Percentiles rank a stretch among this genome's conserved stretches.
Conservation (phyloP, 2,329 filamentous ascomycete species). For the Raffaelea albimanens region DNA sequence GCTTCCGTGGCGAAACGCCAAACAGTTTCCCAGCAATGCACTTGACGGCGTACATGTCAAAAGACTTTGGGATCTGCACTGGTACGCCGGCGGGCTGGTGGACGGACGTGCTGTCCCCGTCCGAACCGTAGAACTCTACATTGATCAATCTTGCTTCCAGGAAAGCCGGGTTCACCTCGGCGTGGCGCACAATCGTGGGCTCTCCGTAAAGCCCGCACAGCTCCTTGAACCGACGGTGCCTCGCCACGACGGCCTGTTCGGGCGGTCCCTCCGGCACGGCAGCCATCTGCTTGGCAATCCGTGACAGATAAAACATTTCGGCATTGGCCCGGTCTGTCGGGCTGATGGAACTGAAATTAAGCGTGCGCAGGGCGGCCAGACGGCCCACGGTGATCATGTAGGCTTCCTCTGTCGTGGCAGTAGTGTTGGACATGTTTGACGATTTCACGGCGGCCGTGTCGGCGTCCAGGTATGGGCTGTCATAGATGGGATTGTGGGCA, state of each 20-base stretch:
- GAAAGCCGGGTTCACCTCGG: conserved; percentile 63
- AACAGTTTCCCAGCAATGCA: conserved; percentile 69
- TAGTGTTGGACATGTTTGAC: conserved; percentile 2
- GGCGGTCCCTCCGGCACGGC: conserved; percentile 42
- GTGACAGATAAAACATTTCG: conserved; percentile 85
- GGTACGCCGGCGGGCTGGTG: conserved; percentile 15
- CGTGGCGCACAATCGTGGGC: conserved; percentile 50
- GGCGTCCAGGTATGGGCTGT: conserved; percentile 27
- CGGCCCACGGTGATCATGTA: conserved; percentile 84
- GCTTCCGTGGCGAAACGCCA: conserved; percentile 48
- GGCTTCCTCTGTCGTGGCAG: conserved; percentile 56
- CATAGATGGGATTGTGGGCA: conserved; percentile 77
- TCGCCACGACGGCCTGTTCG: conserved; percentile 43
- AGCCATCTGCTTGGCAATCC: conserved; percentile 68
- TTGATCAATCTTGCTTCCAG: conserved; percentile 68
- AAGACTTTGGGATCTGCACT: conserved; percentile 59
- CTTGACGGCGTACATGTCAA: conserved; percentile 74
- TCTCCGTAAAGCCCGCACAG: conserved; percentile 70
- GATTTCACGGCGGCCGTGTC: background rate
- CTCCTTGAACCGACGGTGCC: conserved; percentile 63
- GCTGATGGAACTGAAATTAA: conserved; percentile 69
- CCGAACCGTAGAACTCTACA: conserved; percentile 39
- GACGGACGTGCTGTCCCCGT: too few species aligned
- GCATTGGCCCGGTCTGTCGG: conserved; percentile 71
- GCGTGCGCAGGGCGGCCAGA: conserved; percentile 52